Evolutionary conservation across 768 basidiomycete species (phyloP), one percentile per base, ranked within the genome.

Genomic region (Lentinula lateritia): DNA sequence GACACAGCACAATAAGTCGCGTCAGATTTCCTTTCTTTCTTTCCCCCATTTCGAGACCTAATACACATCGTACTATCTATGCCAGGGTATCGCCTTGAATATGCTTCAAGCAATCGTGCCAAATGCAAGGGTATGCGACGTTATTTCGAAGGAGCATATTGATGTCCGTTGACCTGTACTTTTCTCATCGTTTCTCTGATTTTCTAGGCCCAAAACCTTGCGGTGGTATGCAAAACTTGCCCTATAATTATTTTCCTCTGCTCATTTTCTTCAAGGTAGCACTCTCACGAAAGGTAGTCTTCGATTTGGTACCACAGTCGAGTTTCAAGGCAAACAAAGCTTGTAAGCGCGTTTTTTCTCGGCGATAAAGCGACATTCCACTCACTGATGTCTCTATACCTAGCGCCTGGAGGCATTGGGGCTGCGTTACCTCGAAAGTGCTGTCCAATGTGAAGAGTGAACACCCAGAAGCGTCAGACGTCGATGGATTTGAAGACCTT

Each of bases 371-470:
- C 16, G 3, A 12, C 9, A 41, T 3, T 46, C 15, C 16, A 35
- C 52, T 42, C 34, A 38, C 50, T 41, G 15, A 9, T 41, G 12
- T 35, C 18, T 39, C 8, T 52, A 38, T n/a, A 55, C 32, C 23
- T 52, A 92, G 90, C 69, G 72, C 79, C 38, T 96, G 92, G 92
- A 85, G 92, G 64, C 94, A 96, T 69, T 96, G 93, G 93, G 93
- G 93, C 18, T 95, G 94, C 69, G 80, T 83, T 6, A 93, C 93
- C 0, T 48, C 78, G 18, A 85, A 81, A 67, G 84, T 94, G 53
- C 66, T 96, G 36, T 69, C 68, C 20, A 95, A 93, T 69, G 78
- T 91, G 72, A 90, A 93, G 74, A 77, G 78, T 12, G 72, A 76
- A 2, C 81, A 89, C 63, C 76, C 78, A 1, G 77, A 78, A 5